Evolutionary conservation across 257 asterid species (phyloP), one percentile per base, ranked within the genome.

Genomic region (Haberlea rhodopensis): DNA sequence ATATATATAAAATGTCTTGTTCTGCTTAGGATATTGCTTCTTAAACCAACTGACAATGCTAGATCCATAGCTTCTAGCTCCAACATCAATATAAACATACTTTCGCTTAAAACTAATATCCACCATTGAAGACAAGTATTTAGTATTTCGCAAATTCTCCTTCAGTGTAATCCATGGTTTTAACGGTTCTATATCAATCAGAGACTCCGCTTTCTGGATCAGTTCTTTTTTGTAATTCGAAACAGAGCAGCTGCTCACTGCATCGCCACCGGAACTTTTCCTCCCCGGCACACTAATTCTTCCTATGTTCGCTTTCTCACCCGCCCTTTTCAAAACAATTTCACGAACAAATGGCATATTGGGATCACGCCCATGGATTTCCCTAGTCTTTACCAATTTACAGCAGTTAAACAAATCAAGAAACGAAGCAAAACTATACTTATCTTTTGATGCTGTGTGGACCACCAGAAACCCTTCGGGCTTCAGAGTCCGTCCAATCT

Each of bases 31-130:
- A 69, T 92, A 92, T 60, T 89, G 97, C 80, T 92, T 92, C 84
- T 89, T 92, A 28, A 92, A 92, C 96, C 97, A 92, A 71, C 98
- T 92, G 65, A 92, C 97, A 9, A 92, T 92, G 70, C 98, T 92
- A 4, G 97, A 92, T 1, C 98, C 98, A 5, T 92, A 92, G 83
- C 98, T 92, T 75, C 98, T 80, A 5, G 96, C 76, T 46, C 98
- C 98, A 28, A 92, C 98, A 74, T 92, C 98, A 19, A 92, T 81
- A 40, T 92, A 92, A 4, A 89, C 82, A 5, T 89, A 92, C 46
- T 83, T 79, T 23, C 72, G 85, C 89, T 82, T 92, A 55, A 87
- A 92, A 65, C 84, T 92, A 19, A 92, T 82, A 66, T 87, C 98
- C 5, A 69, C 96, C 95, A 89, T 83, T 18, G 94, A 75, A 2